phyloP scores from a whole-genome alignment of 352 stramenopile species.

The Globisporangium heterothallicum region DNA sequence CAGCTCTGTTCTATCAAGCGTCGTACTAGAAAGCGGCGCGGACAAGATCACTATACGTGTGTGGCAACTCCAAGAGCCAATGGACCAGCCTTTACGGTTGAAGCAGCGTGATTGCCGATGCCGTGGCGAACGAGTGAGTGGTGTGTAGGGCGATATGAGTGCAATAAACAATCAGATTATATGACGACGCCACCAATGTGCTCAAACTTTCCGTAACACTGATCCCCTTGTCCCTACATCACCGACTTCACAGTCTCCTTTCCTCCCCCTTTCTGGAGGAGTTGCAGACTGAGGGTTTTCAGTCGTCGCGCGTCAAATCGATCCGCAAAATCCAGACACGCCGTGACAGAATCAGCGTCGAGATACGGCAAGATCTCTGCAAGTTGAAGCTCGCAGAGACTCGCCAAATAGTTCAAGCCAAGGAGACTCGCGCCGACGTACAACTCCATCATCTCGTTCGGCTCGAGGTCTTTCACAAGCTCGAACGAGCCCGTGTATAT shows the following conservation, averaged over 20 bases:
- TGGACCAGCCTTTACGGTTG: background rate
- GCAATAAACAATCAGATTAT: background rate
- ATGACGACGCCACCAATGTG: background rate
- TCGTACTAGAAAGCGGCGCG: background rate
- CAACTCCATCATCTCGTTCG: constrained; percentile 66
- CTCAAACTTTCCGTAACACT: background rate
- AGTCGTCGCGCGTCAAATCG: constrained; percentile 53
- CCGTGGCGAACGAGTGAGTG: background rate
- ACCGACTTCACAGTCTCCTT: background rate
- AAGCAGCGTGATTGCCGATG: background rate
- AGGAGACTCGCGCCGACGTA: constrained; percentile 60
- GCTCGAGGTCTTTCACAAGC: constrained; percentile 34
- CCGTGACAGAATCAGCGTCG: constrained; percentile 40
- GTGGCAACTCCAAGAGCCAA: background rate
- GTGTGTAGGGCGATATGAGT: background rate
- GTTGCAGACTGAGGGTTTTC: constrained; percentile 35
- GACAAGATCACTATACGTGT: background rate
- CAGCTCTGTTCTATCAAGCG: constrained; percentile 11
- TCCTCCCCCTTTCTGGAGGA: constrained; percentile 19
- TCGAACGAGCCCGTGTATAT: constrained; percentile 68
- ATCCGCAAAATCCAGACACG: constrained; percentile 59
- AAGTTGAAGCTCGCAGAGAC: constrained; percentile 58
- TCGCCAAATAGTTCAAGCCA: constrained; percentile 43
- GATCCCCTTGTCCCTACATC: background rate
- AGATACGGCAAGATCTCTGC: constrained; percentile 43